These are phyloP conservation scores for Cymbomonas tetramitiformis DNA, from an alignment of 139 green algal species.

Conservation along the genomic window DNA sequence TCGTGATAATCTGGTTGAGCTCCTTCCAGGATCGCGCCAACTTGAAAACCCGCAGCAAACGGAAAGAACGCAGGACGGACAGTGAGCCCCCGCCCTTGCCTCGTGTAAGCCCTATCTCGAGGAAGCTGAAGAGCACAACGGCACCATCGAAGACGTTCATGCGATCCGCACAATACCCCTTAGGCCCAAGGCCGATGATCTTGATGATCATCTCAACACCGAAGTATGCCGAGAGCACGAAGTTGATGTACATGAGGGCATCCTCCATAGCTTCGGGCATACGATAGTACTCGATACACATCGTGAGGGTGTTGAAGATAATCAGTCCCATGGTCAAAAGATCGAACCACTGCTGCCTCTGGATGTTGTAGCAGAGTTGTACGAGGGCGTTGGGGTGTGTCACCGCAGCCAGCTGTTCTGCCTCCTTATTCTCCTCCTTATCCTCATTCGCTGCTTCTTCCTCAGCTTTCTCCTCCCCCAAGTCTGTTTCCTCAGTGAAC, in stretches of 20 bases:
- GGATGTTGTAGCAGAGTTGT: too few species aligned
- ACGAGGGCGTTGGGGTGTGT: too few species aligned
- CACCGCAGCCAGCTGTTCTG: too few species aligned
- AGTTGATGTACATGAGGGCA: conserved; percentile 13
- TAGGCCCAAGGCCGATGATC: conserved; percentile 32
- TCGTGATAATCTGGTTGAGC: conserved; percentile 49
- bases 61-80: conserved; percentile 46
- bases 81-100: conserved; percentile 15
- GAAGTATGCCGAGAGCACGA: conserved; percentile 38
- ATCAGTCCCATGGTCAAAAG: conserved; percentile 29
- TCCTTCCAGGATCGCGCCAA: conserved; percentile 41
- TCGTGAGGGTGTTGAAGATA: conserved; percentile 36
- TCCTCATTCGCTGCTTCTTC: conserved; percentile 2
- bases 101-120: conserved; percentile 29
- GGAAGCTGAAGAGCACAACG: conserved; percentile 35
- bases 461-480: neutral
- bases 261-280: conserved; percentile 19
- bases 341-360: conserved; percentile 29
- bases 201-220: conserved; percentile 46
- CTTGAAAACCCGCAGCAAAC: conserved; percentile 53
- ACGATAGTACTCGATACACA: conserved; percentile 33
- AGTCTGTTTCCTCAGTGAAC: conserved; percentile 31
- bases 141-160: conserved; percentile 51
- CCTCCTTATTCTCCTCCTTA: neutral
- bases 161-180: conserved; percentile 3